These are phyloP conservation scores for Colletotrichum shisoi DNA, from an alignment of 2,329 filamentous ascomycete genomes.

Conservation along the genomic window DNA sequence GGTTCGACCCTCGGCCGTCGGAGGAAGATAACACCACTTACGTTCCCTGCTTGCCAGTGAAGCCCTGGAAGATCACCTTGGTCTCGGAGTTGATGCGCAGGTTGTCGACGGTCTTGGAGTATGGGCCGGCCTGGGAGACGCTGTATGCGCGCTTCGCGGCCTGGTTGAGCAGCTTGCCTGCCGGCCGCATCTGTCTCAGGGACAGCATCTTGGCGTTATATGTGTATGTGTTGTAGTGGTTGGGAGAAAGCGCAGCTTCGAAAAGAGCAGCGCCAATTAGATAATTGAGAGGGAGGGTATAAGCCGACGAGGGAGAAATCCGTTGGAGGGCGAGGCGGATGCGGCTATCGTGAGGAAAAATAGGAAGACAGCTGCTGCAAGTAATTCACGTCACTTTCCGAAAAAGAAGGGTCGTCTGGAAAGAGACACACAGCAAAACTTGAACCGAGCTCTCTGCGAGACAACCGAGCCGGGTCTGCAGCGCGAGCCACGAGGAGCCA, in stretches of 20 bases:
- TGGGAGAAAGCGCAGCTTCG: constrained; percentile 31
- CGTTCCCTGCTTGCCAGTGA: constrained; percentile 97
- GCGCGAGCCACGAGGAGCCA: constrained; percentile 30
- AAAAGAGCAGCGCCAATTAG: constrained; percentile 27
- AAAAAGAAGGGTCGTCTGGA: constrained; percentile 37
- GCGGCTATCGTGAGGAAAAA: constrained; percentile 22
- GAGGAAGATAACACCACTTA: constrained; percentile 57
- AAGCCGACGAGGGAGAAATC: not conserved
- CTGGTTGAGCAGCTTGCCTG: constrained; percentile 73
- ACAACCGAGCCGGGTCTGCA: constrained; percentile 39
- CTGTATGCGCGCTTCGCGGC: constrained; percentile 75
- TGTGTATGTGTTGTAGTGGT: constrained; percentile 25
- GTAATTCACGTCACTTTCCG: constrained; percentile 39
- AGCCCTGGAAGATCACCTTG: constrained; percentile 95
- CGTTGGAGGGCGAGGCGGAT: constrained; percentile 22
- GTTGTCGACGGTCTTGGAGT: constrained; percentile 79
- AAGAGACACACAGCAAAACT: constrained; percentile 37
- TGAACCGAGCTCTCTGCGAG: constrained; percentile 40
- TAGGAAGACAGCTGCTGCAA: constrained; percentile 31
- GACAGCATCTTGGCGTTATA: constrained; percentile 76
- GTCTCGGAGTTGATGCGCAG: constrained; percentile 92
- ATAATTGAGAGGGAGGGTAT: not conserved
- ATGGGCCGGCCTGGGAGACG: constrained; percentile 70
- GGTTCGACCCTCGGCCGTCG: constrained; percentile 14
- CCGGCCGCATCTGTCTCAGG: constrained; percentile 73